Conservation (phyloP, 2,329 filamentous ascomycete genomes). For the Drechslerella coelobrocha region DNA sequence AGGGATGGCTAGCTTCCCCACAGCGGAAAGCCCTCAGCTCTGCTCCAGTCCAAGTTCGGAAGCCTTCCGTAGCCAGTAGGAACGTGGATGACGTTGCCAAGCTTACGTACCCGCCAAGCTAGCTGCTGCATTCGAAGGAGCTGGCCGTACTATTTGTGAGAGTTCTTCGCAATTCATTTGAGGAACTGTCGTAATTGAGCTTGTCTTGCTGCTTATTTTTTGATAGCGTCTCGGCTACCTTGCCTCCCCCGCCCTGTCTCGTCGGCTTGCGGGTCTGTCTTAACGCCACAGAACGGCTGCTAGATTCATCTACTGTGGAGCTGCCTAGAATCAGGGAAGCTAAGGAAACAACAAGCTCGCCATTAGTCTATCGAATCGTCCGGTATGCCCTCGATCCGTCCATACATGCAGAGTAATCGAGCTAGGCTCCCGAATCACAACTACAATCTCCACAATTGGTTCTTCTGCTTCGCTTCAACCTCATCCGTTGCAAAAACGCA, state of each 20-base stretch:
- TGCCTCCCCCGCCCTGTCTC: neutral
- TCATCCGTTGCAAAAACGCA: neutral
- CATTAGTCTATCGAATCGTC: neutral
- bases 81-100: conserved; percentile 35
- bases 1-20: neutral
- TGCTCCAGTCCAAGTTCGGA: conserved; percentile 5
- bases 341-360: neutral
- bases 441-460: neutral
- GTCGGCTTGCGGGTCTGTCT: neutral
- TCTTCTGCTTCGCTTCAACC: too few relatives aligned
- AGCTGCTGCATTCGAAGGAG: too few relatives aligned
- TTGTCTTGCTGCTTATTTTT: neutral
- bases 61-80: conserved; percentile 13
- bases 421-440: neutral
- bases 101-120: conserved; percentile 34
- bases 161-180: neutral
- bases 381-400: neutral
- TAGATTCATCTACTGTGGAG: neutral
- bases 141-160: too few relatives aligned
- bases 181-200: neutral
- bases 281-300: neutral
- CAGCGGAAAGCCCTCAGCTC: conserved; percentile 19
- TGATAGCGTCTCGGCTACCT: neutral
- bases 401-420: conserved; percentile 8
- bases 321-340: neutral